Conservation (phyloP, 179 eudicot genomes). For the Heliamphora pulchella region DNA sequence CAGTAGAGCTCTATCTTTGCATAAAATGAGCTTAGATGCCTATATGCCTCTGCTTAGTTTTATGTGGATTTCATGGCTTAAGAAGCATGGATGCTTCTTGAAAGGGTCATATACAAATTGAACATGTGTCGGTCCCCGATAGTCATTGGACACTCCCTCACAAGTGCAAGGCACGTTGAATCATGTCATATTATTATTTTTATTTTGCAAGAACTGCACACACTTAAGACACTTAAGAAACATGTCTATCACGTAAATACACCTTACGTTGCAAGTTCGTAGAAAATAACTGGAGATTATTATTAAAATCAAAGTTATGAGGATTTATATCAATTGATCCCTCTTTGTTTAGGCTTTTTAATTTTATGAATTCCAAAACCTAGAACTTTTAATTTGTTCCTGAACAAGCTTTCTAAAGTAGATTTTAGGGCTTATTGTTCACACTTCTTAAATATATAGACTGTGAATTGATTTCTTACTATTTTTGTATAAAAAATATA, state of each 20-base stretch:
- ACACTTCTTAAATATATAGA: not conserved
- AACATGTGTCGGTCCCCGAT: no score
- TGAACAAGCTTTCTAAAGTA: not conserved
- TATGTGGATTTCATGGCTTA: not conserved
- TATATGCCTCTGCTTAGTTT: not conserved
- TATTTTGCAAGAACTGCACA: no score
- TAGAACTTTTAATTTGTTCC: not conserved
- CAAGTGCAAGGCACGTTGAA: no score
- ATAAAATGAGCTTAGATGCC: no score
- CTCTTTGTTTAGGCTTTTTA: not conserved
- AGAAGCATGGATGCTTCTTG: no score
- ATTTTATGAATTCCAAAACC: not conserved
- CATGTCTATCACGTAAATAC: not conserved
- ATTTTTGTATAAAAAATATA: not conserved
- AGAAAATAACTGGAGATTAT: not conserved
- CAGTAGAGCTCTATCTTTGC: not conserved
- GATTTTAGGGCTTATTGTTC: not conserved
- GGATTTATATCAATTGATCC: not conserved
- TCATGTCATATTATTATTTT: no score
- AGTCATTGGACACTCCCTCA: no score
- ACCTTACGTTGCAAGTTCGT: not conserved
- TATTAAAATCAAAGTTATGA: not conserved
- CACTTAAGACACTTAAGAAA: no score
- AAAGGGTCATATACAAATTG: no score
- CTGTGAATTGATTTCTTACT: not conserved